These are phyloP conservation scores for Thielaviopsis ethacetica DNA, from an alignment of 2,329 filamentous ascomycete genomes.

Conservation along the genomic window DNA sequence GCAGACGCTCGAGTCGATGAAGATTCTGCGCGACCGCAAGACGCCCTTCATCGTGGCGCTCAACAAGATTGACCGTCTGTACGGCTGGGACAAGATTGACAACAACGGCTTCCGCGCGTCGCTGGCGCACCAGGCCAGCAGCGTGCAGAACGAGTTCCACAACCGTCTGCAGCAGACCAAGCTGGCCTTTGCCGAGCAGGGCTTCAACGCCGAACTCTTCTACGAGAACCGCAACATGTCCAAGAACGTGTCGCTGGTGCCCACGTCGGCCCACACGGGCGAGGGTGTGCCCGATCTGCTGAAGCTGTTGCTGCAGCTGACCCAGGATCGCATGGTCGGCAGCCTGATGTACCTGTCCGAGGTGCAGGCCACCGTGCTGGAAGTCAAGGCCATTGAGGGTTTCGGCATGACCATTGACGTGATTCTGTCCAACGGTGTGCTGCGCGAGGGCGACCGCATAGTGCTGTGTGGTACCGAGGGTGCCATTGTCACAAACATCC, in stretches of 20 bases:
- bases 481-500: slow-evolving; percentile 84
- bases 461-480: slow-evolving; percentile 95
- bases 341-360: slow-evolving; percentile 97
- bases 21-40: slow-evolving; percentile 75
- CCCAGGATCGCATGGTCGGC: slow-evolving; percentile 93
- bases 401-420: slow-evolving; percentile 98
- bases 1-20: slow-evolving; percentile 96
- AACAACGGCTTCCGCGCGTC: slow-evolving; percentile 98
- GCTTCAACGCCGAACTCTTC: slow-evolving; percentile 94
- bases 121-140: slow-evolving; percentile 75
- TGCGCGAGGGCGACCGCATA: slow-evolving; percentile 86
- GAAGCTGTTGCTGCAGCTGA: slow-evolving; percentile 81
- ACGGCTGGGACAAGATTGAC: slow-evolving; percentile 95
- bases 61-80: slow-evolving; percentile 99
- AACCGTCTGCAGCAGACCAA: slow-evolving; percentile 84
- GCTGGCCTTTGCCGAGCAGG: slow-evolving; percentile 85
- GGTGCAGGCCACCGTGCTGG: slow-evolving; percentile 91
- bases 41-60: slow-evolving; percentile 97
- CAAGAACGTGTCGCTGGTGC: slow-evolving; percentile 84
- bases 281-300: slow-evolving; percentile 98
- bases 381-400: slow-evolving; percentile 98
- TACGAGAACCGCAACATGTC: slow-evolving; percentile 98
- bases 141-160: slow-evolving; percentile 85
- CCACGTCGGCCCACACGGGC: slow-evolving; percentile 94
- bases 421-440: slow-evolving; percentile 85